Conservation (phyloP, 1,284 basidiomycete species). For the Amylostereum chailletii region DNA sequence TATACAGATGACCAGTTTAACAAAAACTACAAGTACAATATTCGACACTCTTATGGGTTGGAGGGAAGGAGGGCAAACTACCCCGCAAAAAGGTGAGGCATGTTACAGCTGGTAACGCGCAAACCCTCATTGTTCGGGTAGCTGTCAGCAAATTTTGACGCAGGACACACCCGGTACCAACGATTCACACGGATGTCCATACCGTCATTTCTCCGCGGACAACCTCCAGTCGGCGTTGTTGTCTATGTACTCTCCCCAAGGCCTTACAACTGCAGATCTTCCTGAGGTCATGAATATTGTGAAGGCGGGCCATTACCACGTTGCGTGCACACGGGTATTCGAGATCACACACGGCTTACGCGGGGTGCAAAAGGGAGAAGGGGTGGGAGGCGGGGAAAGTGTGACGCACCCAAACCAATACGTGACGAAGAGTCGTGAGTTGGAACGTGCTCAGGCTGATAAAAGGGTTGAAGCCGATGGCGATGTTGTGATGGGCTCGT, state of each 20-base stretch:
- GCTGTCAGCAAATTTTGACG: slow-evolving; percentile 88
- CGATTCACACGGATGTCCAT: slow-evolving; percentile 91
- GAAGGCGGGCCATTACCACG: slow-evolving; percentile 83
- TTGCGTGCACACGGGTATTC: slow-evolving; percentile 95
- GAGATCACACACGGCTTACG: slow-evolving; percentile 80
- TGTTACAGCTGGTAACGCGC: background rate
- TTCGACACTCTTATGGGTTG: slow-evolving; percentile 90
- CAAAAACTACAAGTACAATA: slow-evolving; percentile 97
- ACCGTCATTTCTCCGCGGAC: slow-evolving; percentile 82
- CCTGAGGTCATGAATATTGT: slow-evolving; percentile 84
- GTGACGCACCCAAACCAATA: slow-evolving; percentile 95
- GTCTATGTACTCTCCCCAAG: slow-evolving; percentile 63
- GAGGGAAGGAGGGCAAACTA: slow-evolving; percentile 96
- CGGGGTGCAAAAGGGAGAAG: slow-evolving; percentile 85
- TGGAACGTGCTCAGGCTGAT: slow-evolving; percentile 37
- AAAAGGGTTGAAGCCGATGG: slow-evolving; percentile 19
- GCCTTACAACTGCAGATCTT: slow-evolving; percentile 59
- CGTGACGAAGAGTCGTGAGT: slow-evolving; percentile 58
- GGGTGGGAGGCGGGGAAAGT: slow-evolving; percentile 80
- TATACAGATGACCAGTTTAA: slow-evolving; percentile 95
- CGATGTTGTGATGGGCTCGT: slow-evolving; percentile 23
- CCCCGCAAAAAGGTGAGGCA: slow-evolving; percentile 74
- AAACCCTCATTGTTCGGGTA: slow-evolving; percentile 21
- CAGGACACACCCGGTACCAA: slow-evolving; percentile 65
- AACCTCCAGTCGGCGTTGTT: slow-evolving; percentile 79